phyloP scores from a whole-genome alignment of 768 basidiomycete species.

The Termitomyces sp. region DNA sequence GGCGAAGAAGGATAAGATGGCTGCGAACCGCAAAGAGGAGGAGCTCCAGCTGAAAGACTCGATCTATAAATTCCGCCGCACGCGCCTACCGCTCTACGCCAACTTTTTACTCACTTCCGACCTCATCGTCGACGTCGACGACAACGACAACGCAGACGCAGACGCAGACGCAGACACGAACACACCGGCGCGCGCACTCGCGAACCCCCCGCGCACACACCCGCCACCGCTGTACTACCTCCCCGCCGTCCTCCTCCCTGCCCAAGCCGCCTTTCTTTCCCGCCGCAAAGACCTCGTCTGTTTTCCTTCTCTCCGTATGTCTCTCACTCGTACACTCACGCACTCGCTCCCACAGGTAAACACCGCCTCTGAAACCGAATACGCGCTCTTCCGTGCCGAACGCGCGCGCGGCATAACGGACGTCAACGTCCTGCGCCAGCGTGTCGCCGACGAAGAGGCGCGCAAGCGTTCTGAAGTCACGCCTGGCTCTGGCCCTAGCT shows the following conservation, averaged over 20 bases:
- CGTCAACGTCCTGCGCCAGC: conserved; percentile 54
- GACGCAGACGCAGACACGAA: conserved; percentile 12
- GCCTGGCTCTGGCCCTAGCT: too few relatives aligned
- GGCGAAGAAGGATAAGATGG: conserved; percentile 76
- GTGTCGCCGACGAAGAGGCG: conserved; percentile 62
- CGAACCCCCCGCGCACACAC: conserved; percentile 54
- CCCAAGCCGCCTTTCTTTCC: conserved; percentile 64
- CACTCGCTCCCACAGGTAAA: conserved; percentile 35
- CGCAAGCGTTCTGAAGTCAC: conserved; percentile 23
- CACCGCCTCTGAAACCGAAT: conserved; percentile 64
- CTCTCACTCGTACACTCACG: not conserved
- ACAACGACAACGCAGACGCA: conserved; percentile 17
- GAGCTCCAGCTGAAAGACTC: conserved; percentile 79
- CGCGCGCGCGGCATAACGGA: conserved; percentile 55
- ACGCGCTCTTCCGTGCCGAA: conserved; percentile 59
- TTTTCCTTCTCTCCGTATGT: not conserved
- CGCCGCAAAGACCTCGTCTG: conserved; percentile 61
- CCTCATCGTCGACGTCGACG: conserved; percentile 36
- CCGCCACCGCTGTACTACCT: conserved; percentile 78
- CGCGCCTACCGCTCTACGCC: conserved; percentile 65
- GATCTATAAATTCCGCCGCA: conserved; percentile 69
- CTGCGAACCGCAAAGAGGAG: conserved; percentile 76
- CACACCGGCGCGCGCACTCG: conserved; percentile 30
- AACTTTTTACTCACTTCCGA: conserved; percentile 78
- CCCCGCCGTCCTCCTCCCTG: conserved; percentile 60